A percentile compares a stretch with the other conserved stretches of the same genome.
Conservation (phyloP, 371 early-diverging fungal genomes). For the Circinella umbellata region DNA sequence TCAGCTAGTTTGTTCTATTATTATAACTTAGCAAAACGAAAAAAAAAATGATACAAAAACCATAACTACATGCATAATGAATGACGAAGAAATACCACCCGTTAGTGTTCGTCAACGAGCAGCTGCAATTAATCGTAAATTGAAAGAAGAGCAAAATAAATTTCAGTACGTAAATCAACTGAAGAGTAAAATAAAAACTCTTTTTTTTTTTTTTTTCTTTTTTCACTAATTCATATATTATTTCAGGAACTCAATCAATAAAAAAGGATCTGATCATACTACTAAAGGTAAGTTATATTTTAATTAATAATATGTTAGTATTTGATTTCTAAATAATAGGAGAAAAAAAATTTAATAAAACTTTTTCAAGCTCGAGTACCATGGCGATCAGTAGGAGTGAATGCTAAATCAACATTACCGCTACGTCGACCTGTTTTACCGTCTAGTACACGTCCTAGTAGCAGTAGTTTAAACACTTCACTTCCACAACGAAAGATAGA, state of each 20-base stretch:
- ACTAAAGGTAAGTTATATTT: no score
- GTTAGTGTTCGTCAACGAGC: slow-evolving; percentile 22
- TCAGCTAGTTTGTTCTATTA: no score
- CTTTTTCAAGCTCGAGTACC: background rate
- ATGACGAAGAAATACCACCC: slow-evolving; percentile 12
- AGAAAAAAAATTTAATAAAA: background rate
- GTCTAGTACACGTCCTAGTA: background rate
- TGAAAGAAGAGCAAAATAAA: slow-evolving; percentile 13
- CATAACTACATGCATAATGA: slow-evolving; percentile 2
- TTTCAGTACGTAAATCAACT: background rate
- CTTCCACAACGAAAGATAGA: no score
- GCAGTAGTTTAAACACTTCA: no score
- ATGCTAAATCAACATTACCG: background rate
- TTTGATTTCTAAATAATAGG: no score
- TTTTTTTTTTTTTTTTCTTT: no score
- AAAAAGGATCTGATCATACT: background rate
- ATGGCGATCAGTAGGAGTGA: slow-evolving; percentile 7
- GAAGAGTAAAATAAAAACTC: background rate
- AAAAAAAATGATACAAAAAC: background rate
- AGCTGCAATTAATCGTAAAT: slow-evolving; percentile 16
- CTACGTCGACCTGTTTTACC: background rate
- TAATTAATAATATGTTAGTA: no score
- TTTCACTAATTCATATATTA: no score
- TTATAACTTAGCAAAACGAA: no score
- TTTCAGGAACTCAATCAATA: background rate